Conservation (phyloP, 2,329 filamentous ascomycete genomes). For the Diaporthe capsici region DNA sequence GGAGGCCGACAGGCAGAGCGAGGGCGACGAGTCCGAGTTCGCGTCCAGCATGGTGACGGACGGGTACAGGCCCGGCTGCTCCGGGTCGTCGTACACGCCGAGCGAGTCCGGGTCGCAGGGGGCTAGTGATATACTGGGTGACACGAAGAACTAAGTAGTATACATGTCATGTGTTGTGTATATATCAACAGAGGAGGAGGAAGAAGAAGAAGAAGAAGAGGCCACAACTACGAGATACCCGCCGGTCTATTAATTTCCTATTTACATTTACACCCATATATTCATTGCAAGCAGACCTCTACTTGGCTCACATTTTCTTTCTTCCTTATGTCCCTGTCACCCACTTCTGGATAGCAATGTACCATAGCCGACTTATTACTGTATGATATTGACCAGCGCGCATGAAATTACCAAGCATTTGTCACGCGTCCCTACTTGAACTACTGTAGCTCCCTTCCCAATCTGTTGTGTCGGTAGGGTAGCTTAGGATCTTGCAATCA, state of each 20-base stretch:
- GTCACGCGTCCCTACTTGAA: not conserved
- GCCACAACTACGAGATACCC: constrained; percentile 36
- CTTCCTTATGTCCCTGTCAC: not conserved
- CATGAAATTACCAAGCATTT: not conserved
- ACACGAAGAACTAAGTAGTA: constrained; percentile 45
- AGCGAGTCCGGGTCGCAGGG: constrained; percentile 42
- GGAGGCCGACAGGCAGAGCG: constrained; percentile 46
- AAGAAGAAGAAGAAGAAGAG: not conserved
- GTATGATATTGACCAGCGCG: not conserved
- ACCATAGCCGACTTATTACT: not conserved
- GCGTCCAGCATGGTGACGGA: constrained; percentile 57
- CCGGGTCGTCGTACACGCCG: constrained; percentile 45
- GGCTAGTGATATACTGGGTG: constrained; percentile 44
- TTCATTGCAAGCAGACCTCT: not conserved
- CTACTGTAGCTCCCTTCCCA: too few species aligned
- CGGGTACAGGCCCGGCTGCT: constrained; percentile 56
- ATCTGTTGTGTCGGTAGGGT: not conserved
- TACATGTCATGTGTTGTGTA: not conserved
- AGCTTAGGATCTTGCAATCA: not conserved
- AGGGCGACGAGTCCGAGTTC: constrained; percentile 45
- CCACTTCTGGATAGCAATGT: not conserved
- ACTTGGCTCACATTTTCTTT: not conserved
- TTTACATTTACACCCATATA: not conserved
- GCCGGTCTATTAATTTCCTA: constrained; percentile 35
- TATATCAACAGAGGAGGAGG: not conserved